Evolutionary conservation across 345 rosid genomes (phyloP).

Genomic region (Boechera stricta): DNA sequence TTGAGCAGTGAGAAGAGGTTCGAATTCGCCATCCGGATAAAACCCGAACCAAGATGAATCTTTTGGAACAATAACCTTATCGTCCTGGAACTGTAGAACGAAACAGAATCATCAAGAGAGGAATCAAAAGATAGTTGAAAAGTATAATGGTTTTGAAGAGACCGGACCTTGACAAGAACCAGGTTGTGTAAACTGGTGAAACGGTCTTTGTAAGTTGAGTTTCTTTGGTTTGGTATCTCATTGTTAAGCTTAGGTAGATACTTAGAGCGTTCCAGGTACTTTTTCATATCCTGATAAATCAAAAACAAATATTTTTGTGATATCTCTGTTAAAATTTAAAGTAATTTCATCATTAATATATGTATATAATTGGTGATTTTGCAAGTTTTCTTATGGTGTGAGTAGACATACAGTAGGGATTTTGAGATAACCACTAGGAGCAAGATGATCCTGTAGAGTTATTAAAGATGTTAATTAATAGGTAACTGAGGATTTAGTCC

Average conservation of each 20-base stretch:
- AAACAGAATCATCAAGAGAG: background rate
- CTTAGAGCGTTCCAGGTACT: conserved; percentile 51
- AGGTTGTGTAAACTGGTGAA: conserved; percentile 76
- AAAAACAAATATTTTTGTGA: background rate
- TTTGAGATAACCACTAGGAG: conserved; percentile 45
- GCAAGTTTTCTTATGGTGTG: background rate
- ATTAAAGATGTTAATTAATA: conserved; percentile 17
- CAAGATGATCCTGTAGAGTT: conserved; percentile 41
- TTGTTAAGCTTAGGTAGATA: conserved; percentile 90
- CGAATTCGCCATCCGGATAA: conserved; percentile 71
- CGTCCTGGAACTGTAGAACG: conserved; percentile 64
- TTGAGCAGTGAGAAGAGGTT: conserved; percentile 57
- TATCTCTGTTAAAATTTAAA: background rate
- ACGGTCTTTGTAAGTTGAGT: conserved; percentile 62
- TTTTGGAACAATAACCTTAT: conserved; percentile 76
- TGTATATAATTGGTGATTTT: background rate
- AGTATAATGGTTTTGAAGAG: conserved; percentile 10
- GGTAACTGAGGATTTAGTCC: background rate
- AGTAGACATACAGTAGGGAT: conserved; percentile 40
- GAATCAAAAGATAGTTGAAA: background rate
- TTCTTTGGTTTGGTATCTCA: conserved; percentile 51
- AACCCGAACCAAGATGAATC: conserved; percentile 92
- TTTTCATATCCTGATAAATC: conserved; percentile 28
- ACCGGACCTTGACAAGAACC: conserved; percentile 79
- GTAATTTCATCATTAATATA: background rate